Conservation (phyloP, 2,329 filamentous ascomycete genomes). For the Calonectria naviculata region DNA sequence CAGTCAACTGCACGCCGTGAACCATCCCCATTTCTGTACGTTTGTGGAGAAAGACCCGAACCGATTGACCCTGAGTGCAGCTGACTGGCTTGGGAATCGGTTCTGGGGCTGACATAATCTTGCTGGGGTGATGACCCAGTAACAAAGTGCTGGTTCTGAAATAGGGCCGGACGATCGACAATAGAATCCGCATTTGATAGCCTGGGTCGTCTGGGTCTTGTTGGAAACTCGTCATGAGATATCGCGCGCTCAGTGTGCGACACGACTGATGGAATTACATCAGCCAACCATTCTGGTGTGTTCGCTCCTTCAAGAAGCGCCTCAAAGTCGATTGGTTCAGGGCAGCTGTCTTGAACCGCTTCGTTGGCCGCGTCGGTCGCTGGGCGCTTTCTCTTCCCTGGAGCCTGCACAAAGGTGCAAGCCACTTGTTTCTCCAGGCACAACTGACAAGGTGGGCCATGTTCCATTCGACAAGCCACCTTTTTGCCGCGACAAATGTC, state of each 20-base stretch:
- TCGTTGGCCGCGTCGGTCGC: neutral
- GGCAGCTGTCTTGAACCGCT: neutral
- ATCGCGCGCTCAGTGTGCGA: neutral
- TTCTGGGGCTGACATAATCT: neutral
- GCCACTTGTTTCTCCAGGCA: slow-evolving; percentile 5
- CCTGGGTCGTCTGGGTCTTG: neutral
- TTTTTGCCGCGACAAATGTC: slow-evolving; percentile 7
- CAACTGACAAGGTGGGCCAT: slow-evolving; percentile 1
- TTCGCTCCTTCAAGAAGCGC: neutral
- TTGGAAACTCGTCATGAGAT: neutral
- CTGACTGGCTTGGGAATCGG: neutral
- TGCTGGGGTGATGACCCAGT: neutral
- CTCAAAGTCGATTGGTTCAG: neutral
- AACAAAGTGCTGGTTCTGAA: neutral
- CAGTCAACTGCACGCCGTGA: neutral
- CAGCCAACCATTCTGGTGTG: neutral
- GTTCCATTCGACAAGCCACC: slow-evolving; percentile 10
- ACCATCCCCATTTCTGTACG: neutral
- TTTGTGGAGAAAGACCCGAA: neutral
- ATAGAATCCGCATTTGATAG: neutral
- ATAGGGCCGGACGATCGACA: neutral
- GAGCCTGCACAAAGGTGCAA: slow-evolving; percentile 5
- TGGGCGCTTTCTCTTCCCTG: slow-evolving; percentile 4
- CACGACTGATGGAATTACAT: neutral
- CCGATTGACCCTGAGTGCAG: neutral